Conservation (phyloP, 2,329 filamentous ascomycete species). For the Fusarium torreyae region DNA sequence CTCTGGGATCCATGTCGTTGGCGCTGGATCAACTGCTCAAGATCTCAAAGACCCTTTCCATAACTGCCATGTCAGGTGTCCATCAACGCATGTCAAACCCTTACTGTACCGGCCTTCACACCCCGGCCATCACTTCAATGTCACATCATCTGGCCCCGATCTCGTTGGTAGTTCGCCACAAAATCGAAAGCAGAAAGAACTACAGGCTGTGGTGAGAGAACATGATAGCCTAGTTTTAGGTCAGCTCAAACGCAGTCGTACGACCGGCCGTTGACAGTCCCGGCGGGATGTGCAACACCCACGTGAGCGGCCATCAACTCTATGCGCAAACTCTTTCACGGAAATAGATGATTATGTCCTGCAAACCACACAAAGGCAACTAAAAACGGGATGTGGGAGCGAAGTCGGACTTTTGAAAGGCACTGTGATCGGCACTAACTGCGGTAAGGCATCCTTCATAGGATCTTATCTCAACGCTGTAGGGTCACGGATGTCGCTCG, state of each 20-base stretch:
- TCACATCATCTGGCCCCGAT: conserved; percentile 28
- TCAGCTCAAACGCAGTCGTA: conserved; percentile 19
- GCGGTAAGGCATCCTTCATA: conserved; percentile 21
- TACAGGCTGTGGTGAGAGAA: background rate
- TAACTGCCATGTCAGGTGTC: too few species aligned
- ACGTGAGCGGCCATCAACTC: conserved; percentile 15
- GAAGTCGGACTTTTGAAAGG: conserved; percentile 44
- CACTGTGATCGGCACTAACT: conserved; percentile 28
- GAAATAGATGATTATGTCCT: conserved; percentile 3
- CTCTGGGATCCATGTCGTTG: background rate
- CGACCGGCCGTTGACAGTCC: conserved; percentile 37
- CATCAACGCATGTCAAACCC: too few species aligned
- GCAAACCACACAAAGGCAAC: conserved; percentile 31
- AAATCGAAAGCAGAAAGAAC: conserved; percentile 12
- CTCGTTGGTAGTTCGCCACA: conserved; percentile 12
- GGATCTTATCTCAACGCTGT: conserved; percentile 34
- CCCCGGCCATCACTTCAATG: conserved; percentile 1
- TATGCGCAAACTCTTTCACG: conserved; percentile 3
- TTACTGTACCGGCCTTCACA: too few species aligned
- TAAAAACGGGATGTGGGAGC: conserved; percentile 36
- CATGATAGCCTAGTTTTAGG: conserved; percentile 1
- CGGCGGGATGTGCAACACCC: conserved; percentile 11
- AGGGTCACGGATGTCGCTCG: conserved; percentile 32
- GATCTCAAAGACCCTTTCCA: too few species aligned
- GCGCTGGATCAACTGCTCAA: background rate